These are phyloP conservation scores for Botryotinia calthae DNA, from an alignment of 2,329 filamentous ascomycete species.

Conservation along the genomic window DNA sequence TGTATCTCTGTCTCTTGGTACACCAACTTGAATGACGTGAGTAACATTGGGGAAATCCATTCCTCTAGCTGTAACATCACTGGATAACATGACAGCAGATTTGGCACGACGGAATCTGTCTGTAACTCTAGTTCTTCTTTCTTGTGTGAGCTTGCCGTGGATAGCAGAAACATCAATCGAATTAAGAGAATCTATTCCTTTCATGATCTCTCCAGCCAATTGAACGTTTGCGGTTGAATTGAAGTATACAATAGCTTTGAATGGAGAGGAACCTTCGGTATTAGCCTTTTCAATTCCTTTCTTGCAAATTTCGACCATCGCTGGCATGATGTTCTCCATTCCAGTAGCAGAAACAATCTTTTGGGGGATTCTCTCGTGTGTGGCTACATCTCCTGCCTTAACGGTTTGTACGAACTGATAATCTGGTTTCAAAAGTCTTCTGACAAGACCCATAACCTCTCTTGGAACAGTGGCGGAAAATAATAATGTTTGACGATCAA, in stretches of 20 bases:
- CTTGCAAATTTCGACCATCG: constrained; percentile 55
- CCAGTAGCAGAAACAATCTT: constrained; percentile 63
- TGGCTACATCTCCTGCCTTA: constrained; percentile 74
- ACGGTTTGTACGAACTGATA: constrained; percentile 92
- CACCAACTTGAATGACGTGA: constrained; percentile 71
- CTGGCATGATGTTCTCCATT: constrained; percentile 74
- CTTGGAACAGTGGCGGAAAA: constrained; percentile 91
- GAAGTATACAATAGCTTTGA: constrained; percentile 95
- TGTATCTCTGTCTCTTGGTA: constrained; percentile 62
- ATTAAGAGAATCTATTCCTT: constrained; percentile 33
- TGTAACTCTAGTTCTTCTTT: constrained; percentile 64
- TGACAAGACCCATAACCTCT: constrained; percentile 77
- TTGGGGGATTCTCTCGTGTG: constrained; percentile 83
- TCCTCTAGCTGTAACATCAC: constrained; percentile 76
- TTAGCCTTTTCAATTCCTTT: constrained; percentile 40
- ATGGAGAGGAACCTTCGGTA: constrained; percentile 42
- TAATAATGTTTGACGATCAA: constrained; percentile 83
- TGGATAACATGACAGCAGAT: constrained; percentile 69
- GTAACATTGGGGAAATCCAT: constrained; percentile 82
- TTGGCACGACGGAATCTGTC: constrained; percentile 65
- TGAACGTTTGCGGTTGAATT: constrained; percentile 72
- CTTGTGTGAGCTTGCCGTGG: constrained; percentile 75
- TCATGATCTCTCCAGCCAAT: constrained; percentile 57
- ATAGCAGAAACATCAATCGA: constrained; percentile 50
- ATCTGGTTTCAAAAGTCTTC: constrained; percentile 69